Conservation (phyloP, 208 protist genomes). For the Crithidia fasciculata region DNA sequence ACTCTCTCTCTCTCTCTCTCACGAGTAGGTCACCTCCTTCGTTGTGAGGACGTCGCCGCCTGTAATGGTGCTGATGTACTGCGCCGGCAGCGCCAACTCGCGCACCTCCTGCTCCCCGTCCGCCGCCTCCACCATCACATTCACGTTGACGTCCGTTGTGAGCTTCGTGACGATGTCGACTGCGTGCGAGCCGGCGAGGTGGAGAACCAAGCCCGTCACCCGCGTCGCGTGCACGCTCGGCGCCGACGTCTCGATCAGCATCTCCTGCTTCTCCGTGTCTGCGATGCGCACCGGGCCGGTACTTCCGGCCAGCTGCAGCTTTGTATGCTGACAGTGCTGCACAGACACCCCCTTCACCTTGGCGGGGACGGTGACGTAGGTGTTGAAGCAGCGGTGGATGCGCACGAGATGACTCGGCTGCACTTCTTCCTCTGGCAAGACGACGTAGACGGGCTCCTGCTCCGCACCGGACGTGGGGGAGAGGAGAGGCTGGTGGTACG, state of each 20-base stretch:
- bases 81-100: slow-evolving; percentile 40
- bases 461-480: slow-evolving; percentile 19
- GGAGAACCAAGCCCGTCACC: slow-evolving; percentile 22
- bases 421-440: slow-evolving; percentile 16
- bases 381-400: slow-evolving; percentile 36
- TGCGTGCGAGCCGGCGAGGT: slow-evolving; percentile 18
- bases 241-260: slow-evolving; percentile 29
- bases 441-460: slow-evolving; percentile 21
- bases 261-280: slow-evolving; percentile 31
- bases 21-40: slow-evolving; percentile 29
- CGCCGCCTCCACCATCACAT: slow-evolving; percentile 24
- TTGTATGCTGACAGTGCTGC: slow-evolving; percentile 32
- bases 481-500: slow-evolving; percentile 18
- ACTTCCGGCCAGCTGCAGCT: slow-evolving; percentile 31
- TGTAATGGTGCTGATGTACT: slow-evolving; percentile 29
- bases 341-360: slow-evolving; percentile 37
- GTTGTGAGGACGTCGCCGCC: slow-evolving; percentile 16
- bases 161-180: slow-evolving; percentile 35
- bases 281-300: slow-evolving; percentile 34
- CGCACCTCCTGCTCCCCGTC: slow-evolving; percentile 33
- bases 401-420: slow-evolving; percentile 29
- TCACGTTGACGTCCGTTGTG: slow-evolving; percentile 38
- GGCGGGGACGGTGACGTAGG: slow-evolving; percentile 31
- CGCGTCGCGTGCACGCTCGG: slow-evolving; percentile 31
- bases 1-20: neutral